Conservation (phyloP, 2,329 filamentous ascomycete species). For the Cercospora brassicicola region DNA sequence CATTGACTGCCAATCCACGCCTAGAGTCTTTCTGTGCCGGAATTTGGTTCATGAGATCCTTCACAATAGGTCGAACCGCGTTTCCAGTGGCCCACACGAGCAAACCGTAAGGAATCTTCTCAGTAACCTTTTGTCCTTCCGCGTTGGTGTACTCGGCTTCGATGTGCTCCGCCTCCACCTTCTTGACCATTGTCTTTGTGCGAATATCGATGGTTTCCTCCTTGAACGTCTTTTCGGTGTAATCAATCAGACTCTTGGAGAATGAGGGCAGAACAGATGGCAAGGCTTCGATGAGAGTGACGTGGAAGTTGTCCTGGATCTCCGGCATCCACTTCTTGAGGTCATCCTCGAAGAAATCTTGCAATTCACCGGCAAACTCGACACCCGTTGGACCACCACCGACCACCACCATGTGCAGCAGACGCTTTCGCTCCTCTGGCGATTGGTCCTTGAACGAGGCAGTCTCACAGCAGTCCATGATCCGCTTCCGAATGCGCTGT, state of each 20-base stretch:
- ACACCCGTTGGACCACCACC: constrained; percentile 93
- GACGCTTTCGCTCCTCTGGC: constrained; percentile 81
- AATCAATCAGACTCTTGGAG: constrained; percentile 98
- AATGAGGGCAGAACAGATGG: constrained; percentile 96
- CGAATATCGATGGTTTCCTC: constrained; percentile 97
- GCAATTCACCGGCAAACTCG: constrained; percentile 95
- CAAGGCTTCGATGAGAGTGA: constrained; percentile 94
- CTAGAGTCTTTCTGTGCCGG: constrained; percentile 93
- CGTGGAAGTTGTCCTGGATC: constrained; percentile 91
- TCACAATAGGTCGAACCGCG: constrained; percentile 82
- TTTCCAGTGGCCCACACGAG: constrained; percentile 99
- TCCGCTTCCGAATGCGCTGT: constrained; percentile 93
- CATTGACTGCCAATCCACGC: constrained; percentile 93
- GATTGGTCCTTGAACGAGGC: constrained; percentile 97
- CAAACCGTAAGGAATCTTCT: constrained; percentile 88
- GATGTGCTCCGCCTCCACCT: constrained; percentile 86
- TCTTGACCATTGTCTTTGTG: constrained; percentile 99
- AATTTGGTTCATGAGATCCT: constrained; percentile 87
- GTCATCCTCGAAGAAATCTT: constrained; percentile 98
- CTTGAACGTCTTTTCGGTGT: constrained; percentile 98
- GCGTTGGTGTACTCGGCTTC: constrained; percentile 81
- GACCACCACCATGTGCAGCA: constrained; percentile 91
- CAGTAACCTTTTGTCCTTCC: constrained; percentile 77
- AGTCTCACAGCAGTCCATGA: constrained; percentile 99
- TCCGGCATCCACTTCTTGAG: constrained; percentile 97